Percentiles rank a stretch among this genome's conserved stretches.
Conservation (phyloP, 1,139 yeast species). For the Suhomyces kunorum region DNA sequence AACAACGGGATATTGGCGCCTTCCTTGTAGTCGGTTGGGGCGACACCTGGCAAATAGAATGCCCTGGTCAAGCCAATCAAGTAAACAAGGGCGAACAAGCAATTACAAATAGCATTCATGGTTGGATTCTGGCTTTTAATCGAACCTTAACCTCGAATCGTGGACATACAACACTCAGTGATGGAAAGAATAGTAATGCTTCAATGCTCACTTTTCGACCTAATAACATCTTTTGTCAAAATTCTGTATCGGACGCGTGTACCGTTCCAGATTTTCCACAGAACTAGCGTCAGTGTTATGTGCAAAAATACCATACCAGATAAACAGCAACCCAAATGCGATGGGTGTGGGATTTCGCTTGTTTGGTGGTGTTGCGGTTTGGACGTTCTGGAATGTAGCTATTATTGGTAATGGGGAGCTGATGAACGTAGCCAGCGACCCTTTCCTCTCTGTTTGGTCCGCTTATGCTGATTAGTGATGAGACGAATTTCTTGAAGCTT, state of each 20-base stretch:
- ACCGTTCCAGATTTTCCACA: slow-evolving; percentile 9
- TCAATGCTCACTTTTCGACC: slow-evolving; percentile 2
- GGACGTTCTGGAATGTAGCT: no score
- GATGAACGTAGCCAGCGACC: no score
- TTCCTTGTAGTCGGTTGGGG: slow-evolving; percentile 81
- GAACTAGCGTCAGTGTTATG: no score
- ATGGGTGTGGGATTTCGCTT: no score
- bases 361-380: no score
- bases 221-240: slow-evolving; percentile 2
- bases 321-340: no score
- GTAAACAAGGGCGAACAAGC: slow-evolving; percentile 21
- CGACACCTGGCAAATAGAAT: slow-evolving; percentile 92
- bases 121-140: background rate
- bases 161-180: slow-evolving; percentile 1
- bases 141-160: slow-evolving; percentile 1
- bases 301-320: no score
- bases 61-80: slow-evolving; percentile 40
- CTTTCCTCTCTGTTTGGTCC: no score
- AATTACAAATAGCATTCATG: slow-evolving; percentile 8
- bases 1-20: slow-evolving; percentile 74
- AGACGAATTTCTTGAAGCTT: slow-evolving; percentile 53
- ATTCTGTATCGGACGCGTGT: slow-evolving; percentile 8
- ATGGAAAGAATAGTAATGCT: slow-evolving; percentile 3
- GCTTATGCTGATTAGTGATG: slow-evolving; percentile 36
- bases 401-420: no score